A percentile compares a stretch with the other conserved stretches of the same genome.
phyloP scores from a whole-genome alignment of 2,329 filamentous ascomycete genomes.

The Aspergillus sojae region DNA sequence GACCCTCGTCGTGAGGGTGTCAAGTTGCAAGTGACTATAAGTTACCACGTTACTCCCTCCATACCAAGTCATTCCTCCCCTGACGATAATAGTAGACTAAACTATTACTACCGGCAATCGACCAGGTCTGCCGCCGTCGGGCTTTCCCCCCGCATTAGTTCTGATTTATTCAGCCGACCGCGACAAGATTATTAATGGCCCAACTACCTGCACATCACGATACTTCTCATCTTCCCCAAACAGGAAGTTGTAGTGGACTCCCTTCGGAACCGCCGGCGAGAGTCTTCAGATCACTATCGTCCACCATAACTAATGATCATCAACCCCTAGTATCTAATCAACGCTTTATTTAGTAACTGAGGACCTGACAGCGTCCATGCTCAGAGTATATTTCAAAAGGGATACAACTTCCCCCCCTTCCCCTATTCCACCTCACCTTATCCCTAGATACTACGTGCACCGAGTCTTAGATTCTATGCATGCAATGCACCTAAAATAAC shows the following conservation, averaged over 20 bases:
- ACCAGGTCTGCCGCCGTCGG: not conserved
- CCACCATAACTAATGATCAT: not conserved
- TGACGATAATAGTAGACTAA: too few relatives aligned
- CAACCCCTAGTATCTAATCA: not conserved
- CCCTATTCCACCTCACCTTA: not conserved
- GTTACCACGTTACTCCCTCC: too few relatives aligned
- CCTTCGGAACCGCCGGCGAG: not conserved
- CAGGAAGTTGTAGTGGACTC: not conserved
- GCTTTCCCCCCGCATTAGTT: not conserved
- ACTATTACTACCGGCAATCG: not conserved
- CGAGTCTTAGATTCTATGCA: not conserved
- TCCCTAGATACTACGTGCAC: not conserved
- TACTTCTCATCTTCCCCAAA: not conserved
- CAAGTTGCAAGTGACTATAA: not conserved
- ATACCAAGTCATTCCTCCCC: too few relatives aligned
- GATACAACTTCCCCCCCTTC: not conserved
- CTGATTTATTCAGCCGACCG: not conserved
- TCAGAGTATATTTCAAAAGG: not conserved
- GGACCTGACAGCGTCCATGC: not conserved
- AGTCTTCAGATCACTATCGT: not conserved
- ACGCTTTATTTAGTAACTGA: not conserved
- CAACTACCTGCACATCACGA: not conserved
- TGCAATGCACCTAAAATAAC: not conserved
- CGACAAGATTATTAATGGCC: too few relatives aligned
- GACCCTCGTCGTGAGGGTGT: not conserved